Percentiles rank a stretch among this genome's conserved stretches.
Conservation (phyloP, 2,329 filamentous ascomycete genomes). For the Tolypocladium album region DNA sequence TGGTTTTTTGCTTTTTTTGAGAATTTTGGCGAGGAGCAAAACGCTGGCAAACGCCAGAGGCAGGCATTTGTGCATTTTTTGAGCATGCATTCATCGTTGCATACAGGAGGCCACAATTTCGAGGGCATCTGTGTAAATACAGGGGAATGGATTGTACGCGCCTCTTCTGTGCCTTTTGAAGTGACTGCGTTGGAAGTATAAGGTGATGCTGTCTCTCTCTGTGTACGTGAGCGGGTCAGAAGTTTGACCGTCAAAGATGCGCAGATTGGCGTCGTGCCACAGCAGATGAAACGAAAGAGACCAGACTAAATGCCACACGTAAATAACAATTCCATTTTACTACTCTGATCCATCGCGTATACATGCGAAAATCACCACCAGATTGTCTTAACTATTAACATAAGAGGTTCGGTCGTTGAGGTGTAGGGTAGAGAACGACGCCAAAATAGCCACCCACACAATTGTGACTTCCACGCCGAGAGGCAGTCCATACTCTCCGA, state of each 20-base stretch:
- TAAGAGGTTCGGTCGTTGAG: neutral
- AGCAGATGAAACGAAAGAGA: neutral
- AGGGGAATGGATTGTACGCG: neutral
- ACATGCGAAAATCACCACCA: too few species aligned
- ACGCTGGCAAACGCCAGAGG: neutral
- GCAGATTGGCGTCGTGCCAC: too few species aligned
- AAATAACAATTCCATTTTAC: neutral
- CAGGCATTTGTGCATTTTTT: neutral
- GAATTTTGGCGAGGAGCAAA: neutral
- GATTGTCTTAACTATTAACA: too few species aligned
- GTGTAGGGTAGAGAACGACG: neutral
- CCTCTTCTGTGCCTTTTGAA: neutral
- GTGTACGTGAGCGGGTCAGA: neutral
- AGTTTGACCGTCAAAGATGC: neutral
- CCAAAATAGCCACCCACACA: too few species aligned
- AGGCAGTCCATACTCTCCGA: neutral
- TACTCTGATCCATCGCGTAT: too few species aligned
- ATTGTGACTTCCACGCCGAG: neutral
- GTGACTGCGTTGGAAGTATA: neutral
- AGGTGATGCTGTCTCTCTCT: neutral
- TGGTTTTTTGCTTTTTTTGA: neutral
- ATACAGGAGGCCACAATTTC: neutral
- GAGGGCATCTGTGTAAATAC: constrained; percentile 3
- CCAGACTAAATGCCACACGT: neutral
- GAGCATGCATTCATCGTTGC: neutral